These are phyloP conservation scores for Neonectria neomacrospora DNA, from an alignment of 2,329 filamentous ascomycete species.

Conservation along the genomic window DNA sequence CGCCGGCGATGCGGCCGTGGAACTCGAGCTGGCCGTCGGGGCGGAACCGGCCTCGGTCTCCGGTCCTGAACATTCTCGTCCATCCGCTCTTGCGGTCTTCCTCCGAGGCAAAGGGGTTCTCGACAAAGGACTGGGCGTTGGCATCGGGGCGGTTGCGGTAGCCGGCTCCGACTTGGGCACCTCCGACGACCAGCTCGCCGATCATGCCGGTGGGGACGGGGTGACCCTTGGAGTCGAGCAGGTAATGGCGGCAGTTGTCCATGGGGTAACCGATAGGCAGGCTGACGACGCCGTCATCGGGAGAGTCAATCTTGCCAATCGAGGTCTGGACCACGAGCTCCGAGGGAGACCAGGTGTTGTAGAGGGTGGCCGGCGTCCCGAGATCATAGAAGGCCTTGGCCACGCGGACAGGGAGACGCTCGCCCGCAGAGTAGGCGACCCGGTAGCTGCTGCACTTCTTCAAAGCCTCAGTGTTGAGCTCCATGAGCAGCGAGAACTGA, in stretches of 20 bases:
- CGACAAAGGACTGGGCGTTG: constrained; percentile 59
- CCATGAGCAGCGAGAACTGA: constrained; percentile 39
- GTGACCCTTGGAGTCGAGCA: constrained; percentile 50
- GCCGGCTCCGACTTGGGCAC: constrained; percentile 54
- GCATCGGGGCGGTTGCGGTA: constrained; percentile 55
- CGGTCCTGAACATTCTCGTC: constrained; percentile 56
- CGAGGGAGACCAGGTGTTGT: constrained; percentile 41
- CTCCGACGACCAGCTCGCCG: constrained; percentile 57
- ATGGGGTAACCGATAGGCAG: constrained; percentile 41
- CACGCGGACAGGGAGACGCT: constrained; percentile 38
- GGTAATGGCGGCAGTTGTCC: constrained; percentile 51
- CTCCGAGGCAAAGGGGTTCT: constrained; percentile 36
- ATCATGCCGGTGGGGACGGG: constrained; percentile 53
- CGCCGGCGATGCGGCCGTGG: constrained; percentile 51
- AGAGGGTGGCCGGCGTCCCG: constrained; percentile 35
- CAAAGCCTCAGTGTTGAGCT: constrained; percentile 34
- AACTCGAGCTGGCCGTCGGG: constrained; percentile 51
- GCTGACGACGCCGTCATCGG: constrained; percentile 29
- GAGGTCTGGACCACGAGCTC: constrained; percentile 41
- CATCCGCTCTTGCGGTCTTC: constrained; percentile 39
- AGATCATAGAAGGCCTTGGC: constrained; percentile 40
- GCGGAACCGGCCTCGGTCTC: constrained; percentile 54
- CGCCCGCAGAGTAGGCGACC: constrained; percentile 39
- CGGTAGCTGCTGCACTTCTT: constrained; percentile 36
- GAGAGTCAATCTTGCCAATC: constrained; percentile 32